Evolutionary conservation across 768 basidiomycete species (phyloP).

Genomic region (Boletus sensibilis): DNA sequence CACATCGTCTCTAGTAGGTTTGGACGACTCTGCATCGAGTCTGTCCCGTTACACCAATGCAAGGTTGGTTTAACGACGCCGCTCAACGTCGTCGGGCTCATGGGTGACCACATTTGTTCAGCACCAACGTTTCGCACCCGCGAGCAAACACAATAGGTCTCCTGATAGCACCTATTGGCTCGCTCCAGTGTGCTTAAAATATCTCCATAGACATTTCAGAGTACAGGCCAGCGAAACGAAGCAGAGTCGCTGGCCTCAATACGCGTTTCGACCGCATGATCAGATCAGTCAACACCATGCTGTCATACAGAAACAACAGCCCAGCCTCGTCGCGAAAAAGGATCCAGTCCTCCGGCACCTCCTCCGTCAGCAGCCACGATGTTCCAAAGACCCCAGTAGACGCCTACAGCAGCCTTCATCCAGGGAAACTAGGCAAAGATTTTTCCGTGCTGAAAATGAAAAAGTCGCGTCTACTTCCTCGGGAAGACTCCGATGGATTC

Average conservation of each 20-base stretch:
- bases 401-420: conserved; percentile 36
- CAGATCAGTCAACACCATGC: conserved; percentile 49
- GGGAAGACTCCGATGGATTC: conserved; percentile 7
- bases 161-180: not conserved
- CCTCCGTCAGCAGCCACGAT: conserved; percentile 43
- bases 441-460: conserved; percentile 48
- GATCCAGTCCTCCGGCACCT: conserved; percentile 42
- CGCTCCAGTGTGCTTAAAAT: not conserved
- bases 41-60: conserved; percentile 7
- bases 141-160: conserved; percentile 18
- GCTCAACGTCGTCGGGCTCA: not conserved
- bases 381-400: conserved; percentile 43
- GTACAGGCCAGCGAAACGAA: conserved; percentile 41
- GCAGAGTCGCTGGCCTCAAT: conserved; percentile 51
- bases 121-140: not conserved
- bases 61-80: conserved; percentile 8
- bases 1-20: not conserved
- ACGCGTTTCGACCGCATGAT: conserved; percentile 68
- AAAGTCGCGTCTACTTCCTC: not conserved
- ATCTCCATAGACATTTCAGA: conserved; percentile 8
- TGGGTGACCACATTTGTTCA: not conserved
- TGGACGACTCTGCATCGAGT: conserved; percentile 14
- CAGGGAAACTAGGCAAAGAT: conserved; percentile 36
- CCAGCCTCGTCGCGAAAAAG: conserved; percentile 31
- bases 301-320: conserved; percentile 21